phyloP scores from a whole-genome alignment of 345 rosid species.

The Abelmoschus esculentus region DNA sequence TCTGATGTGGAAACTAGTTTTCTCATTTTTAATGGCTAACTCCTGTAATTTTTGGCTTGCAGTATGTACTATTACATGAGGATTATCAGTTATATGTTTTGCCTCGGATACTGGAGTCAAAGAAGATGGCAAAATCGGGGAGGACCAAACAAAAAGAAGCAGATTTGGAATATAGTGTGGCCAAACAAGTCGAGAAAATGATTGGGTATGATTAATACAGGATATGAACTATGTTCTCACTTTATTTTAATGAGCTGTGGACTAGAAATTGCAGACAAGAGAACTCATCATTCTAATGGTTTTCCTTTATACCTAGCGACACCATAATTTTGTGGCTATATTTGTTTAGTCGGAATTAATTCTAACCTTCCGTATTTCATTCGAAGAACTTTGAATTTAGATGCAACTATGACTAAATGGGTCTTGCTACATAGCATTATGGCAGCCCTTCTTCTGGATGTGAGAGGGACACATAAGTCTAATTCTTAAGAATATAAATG shows the following conservation, averaged over 20 bases:
- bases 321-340: neutral
- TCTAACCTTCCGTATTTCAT: neutral
- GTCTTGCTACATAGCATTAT: neutral
- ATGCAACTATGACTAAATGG: neutral
- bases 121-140: conserved; percentile 98
- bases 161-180: conserved; percentile 92
- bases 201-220: conserved; percentile 44
- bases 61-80: conserved; percentile 84
- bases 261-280: neutral
- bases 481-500: neutral
- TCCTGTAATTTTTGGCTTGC: conserved; percentile 30
- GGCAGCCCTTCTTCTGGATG: neutral
- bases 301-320: neutral
- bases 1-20: conserved; percentile 4
- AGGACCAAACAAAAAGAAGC: conserved; percentile 93
- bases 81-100: conserved; percentile 89
- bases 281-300: neutral
- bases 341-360: neutral
- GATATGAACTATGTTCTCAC: neutral
- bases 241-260: neutral
- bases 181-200: conserved; percentile 99
- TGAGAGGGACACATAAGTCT: neutral
- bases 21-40: conserved; percentile 23
- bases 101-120: conserved; percentile 92
- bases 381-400: neutral